Evolutionary conservation across 495 filamentous ascomycete species (phyloP).

Genomic region (Penicillium roqueforti): DNA sequence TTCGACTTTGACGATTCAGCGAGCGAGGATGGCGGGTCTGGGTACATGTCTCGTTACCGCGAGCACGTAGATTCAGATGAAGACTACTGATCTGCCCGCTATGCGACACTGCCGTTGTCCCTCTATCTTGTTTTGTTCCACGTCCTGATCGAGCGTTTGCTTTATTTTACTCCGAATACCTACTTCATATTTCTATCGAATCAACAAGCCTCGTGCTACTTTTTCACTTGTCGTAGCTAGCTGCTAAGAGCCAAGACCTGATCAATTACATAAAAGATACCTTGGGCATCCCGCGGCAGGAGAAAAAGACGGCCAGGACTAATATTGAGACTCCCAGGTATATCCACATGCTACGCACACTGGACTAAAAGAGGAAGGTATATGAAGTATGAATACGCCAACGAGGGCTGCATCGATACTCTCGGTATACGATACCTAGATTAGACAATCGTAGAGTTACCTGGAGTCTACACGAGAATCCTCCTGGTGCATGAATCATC

Average conservation of each 20-base stretch:
- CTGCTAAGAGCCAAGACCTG: too few relatives aligned
- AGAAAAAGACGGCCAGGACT: too few relatives aligned
- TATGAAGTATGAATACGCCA: not conserved
- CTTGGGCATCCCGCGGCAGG: too few relatives aligned
- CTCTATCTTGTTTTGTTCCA: not conserved
- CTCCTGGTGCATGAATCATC: not conserved
- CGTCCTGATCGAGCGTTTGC: not conserved
- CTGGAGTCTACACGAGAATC: not conserved
- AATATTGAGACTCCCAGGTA: too few relatives aligned
- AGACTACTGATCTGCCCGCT: constrained; percentile 12
- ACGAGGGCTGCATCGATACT: not conserved
- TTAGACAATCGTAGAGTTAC: not conserved
- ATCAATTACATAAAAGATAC: too few relatives aligned
- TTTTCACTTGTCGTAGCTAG: not conserved
- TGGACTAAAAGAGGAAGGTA: not conserved
- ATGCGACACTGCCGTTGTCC: not conserved
- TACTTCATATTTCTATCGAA: not conserved
- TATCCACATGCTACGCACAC: too few relatives aligned
- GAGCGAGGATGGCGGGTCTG: constrained; percentile 37
- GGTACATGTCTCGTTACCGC: constrained; percentile 21
- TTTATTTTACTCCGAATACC: not conserved
- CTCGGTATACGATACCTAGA: not conserved
- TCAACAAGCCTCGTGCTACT: not conserved
- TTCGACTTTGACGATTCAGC: constrained; percentile 49
- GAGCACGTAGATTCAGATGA: constrained; percentile 34